phyloP scores from a whole-genome alignment of 1,284 basidiomycete genomes.

The Moesziomyces sp. region DNA sequence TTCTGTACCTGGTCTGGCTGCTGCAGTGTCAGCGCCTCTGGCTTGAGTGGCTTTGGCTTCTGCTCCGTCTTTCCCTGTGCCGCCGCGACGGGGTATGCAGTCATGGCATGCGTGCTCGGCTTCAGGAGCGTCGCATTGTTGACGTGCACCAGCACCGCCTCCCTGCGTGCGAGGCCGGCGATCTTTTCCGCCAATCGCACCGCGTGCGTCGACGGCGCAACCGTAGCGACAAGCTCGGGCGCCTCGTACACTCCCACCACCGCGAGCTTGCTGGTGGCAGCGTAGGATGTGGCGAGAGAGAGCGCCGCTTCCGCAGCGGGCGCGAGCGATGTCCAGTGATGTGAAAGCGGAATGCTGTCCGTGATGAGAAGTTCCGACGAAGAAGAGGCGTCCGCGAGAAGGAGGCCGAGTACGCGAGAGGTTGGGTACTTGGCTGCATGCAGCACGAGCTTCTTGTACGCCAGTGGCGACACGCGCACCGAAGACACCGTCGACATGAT shows the following conservation, averaged over 20 bases:
- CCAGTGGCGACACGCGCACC: slow-evolving; percentile 24
- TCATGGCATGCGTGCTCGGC: slow-evolving; percentile 10
- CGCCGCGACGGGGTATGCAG: slow-evolving; percentile 14
- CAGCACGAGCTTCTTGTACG: slow-evolving; percentile 47
- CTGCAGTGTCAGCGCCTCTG: slow-evolving; percentile 13
- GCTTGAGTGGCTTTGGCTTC: slow-evolving; percentile 23
- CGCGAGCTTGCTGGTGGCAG: slow-evolving; percentile 12
- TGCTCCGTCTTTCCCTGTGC: slow-evolving; percentile 4
- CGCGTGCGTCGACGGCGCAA: slow-evolving; percentile 31
- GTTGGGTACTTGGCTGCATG: slow-evolving; percentile 48
- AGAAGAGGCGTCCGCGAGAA: slow-evolving; percentile 17
- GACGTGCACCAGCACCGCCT: slow-evolving; percentile 31
- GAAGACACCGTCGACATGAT: slow-evolving; percentile 25
- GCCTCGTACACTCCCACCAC: slow-evolving; percentile 46
- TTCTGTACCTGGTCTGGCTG: slow-evolving; percentile 8
- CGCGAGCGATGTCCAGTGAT: slow-evolving; percentile 46
- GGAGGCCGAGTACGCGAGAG: slow-evolving; percentile 36
- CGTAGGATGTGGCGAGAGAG: slow-evolving; percentile 27
- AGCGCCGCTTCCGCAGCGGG: slow-evolving; percentile 44
- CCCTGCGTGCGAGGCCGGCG: slow-evolving; percentile 9
- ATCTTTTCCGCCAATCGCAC: slow-evolving; percentile 36
- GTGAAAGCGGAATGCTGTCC: slow-evolving; percentile 39
- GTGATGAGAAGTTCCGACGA: slow-evolving; percentile 10
- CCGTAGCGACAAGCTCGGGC: slow-evolving; percentile 27
- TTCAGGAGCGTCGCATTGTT: slow-evolving; percentile 35